These are phyloP conservation scores for Rickenella mellea DNA, from an alignment of 768 basidiomycete species.

Conservation along the genomic window DNA sequence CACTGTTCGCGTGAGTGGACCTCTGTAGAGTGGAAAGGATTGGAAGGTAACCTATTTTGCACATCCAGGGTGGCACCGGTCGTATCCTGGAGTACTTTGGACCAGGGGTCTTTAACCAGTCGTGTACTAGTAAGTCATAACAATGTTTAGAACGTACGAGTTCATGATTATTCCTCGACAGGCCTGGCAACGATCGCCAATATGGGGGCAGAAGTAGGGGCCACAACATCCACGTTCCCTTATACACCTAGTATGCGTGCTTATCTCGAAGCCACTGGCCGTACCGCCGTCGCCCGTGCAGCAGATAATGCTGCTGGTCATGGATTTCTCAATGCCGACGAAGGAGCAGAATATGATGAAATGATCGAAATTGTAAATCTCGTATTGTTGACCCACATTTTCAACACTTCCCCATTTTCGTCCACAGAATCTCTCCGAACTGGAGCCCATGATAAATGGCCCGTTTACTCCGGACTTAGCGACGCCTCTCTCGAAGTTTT, in stretches of 20 bases:
- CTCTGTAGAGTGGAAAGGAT: too few species aligned
- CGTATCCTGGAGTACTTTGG: conserved; percentile 96
- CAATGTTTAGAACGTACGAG: not conserved
- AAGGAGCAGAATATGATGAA: conserved; percentile 89
- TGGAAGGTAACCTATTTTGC: not conserved
- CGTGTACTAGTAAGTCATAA: conserved; percentile 67
- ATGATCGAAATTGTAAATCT: conserved; percentile 79
- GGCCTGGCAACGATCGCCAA: conserved; percentile 93
- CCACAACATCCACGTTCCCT: conserved; percentile 97
- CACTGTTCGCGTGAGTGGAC: conserved; percentile 71
- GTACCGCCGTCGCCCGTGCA: conserved; percentile 74
- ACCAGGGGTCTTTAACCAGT: conserved; percentile 79
- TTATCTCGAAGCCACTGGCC: conserved; percentile 85
- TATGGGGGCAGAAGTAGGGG: conserved; percentile 99
- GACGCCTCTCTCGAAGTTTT: conserved; percentile 88
- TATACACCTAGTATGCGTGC: conserved; percentile 85
- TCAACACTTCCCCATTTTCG: conserved; percentile 2
- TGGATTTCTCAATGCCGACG: conserved; percentile 78
- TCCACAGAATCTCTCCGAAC: conserved; percentile 68
- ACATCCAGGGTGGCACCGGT: conserved; percentile 81
- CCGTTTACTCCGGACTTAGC: conserved; percentile 97
- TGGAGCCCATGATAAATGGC: conserved; percentile 92
- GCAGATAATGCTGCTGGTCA: conserved; percentile 74
- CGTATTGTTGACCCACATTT: not conserved
- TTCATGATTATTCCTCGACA: conserved; percentile 15